Percentiles rank a stretch among this genome's conserved stretches.
These are phyloP conservation scores for Psilocybe azurescens DNA, from an alignment of 768 basidiomycete species.

Conservation along the genomic window DNA sequence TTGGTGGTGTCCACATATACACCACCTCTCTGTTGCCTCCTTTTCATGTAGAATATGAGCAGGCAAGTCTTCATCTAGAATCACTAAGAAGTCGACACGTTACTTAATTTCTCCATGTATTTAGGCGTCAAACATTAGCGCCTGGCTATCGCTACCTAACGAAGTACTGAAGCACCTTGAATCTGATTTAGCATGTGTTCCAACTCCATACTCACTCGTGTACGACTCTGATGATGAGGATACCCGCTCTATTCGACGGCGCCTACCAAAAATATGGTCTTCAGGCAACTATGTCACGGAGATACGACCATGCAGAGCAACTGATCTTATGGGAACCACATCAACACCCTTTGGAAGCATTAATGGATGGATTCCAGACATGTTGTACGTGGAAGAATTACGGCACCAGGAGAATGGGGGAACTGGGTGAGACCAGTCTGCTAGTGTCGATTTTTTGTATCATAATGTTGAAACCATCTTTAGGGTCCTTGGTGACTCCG, in stretches of 20 bases:
- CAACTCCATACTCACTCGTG: slow-evolving; percentile 9
- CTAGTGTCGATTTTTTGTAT: too few species aligned
- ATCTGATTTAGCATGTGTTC: neutral
- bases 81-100: neutral
- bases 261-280: slow-evolving; percentile 6
- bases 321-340: neutral
- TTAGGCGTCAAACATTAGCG: neutral
- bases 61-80: neutral
- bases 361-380: slow-evolving; percentile 10
- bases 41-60: slow-evolving; percentile 1
- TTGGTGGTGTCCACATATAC: neutral
- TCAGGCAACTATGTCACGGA: neutral
- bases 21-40: slow-evolving; percentile 1
- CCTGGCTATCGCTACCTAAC: neutral
- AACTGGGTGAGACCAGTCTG: neutral
- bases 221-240: slow-evolving; percentile 10
- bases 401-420: neutral
- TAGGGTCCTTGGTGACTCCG: neutral
- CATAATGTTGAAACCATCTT: neutral
- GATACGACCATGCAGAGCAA: neutral
- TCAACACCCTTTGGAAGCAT: neutral
- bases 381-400: slow-evolving; percentile 3
- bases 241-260: slow-evolving; percentile 1
- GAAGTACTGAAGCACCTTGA: neutral
- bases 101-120: neutral